Evolutionary conservation across 331 rosid species (phyloP), one percentile per base, ranked within the genome.

Genomic region (Rhamnella rubrinervis): DNA sequence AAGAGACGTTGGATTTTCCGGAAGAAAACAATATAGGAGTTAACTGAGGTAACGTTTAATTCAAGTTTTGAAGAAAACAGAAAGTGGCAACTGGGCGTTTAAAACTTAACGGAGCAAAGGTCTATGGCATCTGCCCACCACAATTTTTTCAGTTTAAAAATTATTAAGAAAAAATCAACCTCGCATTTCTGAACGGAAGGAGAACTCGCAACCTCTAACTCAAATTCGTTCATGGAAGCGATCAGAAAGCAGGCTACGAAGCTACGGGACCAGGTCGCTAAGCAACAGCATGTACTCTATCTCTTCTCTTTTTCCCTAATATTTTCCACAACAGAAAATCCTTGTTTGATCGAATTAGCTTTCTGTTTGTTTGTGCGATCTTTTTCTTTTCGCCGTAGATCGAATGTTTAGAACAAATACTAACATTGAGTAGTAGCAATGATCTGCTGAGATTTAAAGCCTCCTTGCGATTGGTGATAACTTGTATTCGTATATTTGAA

Each of bases 201-300:
- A 40, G 50, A 12, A 23, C 70, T 64, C 25, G 51, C 31, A 55
- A 15, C 7, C 47, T 17, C 9, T 65, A 4, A 35, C 20, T 9
- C 67, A 23, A 58, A 55, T 67, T 31, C 64, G n/a, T 28, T 8
- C 52, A 77, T 78, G 82, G 82, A 78, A 25, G 71, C 82, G 6
- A 78, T 78, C 78, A 73, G 82, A 59, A 70, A 70, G 67, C 75
- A 70, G 38, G 75, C 75, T 37, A 59, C 75, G 67, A 78, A 78
- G 78, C 71, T 78, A 6, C 47, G 82, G 55, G 82, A 78, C 26
- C 82, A 78, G 78, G 82, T 78, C 63, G 78, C 82, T 35, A 78
- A 78, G 52, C 82, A 78, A 40, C 82, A 78, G 63, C 82, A 78
- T 78, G 82, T 74, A 15, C 78, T 47, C 26, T 55, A 26, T 57